Evolutionary conservation across 192 early-diverging fungal species (phyloP).

Genomic region (Jimgerdemannia flammicorona): DNA sequence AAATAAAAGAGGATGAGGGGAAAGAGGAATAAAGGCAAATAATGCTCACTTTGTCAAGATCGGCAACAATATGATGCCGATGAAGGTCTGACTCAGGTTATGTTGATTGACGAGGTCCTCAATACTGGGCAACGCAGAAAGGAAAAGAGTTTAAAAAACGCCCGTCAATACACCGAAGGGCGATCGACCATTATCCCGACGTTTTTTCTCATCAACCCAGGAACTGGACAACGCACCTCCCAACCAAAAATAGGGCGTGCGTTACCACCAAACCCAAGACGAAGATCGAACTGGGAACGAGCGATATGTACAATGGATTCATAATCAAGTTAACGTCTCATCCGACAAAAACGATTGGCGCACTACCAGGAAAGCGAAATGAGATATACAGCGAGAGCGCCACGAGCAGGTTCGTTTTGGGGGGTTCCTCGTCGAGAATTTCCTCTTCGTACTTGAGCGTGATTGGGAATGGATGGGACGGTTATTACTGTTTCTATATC

Average conservation of each 20-base stretch:
- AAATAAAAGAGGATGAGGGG: background rate
- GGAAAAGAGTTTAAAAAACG: no score
- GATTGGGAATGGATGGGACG: no score
- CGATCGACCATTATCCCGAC: background rate
- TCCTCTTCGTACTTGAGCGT: no score
- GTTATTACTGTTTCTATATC: no score
- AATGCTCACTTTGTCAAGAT: conserved; percentile 78
- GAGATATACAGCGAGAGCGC: no score
- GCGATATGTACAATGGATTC: no score
- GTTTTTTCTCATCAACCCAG: background rate
- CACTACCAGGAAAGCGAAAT: no score
- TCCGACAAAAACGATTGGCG: no score
- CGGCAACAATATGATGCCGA: conserved; percentile 89
- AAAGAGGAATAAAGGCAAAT: background rate
- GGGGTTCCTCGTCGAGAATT: no score
- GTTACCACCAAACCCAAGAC: conserved; percentile 70
- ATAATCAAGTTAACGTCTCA: no score
- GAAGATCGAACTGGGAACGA: conserved; percentile 36
- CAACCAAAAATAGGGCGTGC: conserved; percentile 79
- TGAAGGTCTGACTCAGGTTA: conserved; percentile 76
- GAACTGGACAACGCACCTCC: conserved; percentile 23
- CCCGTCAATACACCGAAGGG: no score
- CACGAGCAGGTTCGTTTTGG: no score
- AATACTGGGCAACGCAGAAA: conserved; percentile 34
- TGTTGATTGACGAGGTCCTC: conserved; percentile 62